Base-by-base conservation (phyloP, 2,329 filamentous ascomycete species). In the Aureobasidium sp. region DNA sequence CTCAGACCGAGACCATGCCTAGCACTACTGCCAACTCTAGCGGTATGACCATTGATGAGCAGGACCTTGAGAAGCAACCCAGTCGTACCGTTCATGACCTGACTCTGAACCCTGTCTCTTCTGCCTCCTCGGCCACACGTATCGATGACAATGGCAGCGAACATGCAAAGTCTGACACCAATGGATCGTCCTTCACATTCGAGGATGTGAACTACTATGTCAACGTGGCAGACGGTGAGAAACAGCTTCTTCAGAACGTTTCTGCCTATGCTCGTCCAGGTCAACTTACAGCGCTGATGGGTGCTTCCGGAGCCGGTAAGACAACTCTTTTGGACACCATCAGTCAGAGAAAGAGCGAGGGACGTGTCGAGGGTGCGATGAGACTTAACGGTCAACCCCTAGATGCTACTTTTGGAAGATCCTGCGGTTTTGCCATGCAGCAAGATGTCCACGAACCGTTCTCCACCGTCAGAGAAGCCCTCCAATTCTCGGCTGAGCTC, bases 251-350 rank as follows among this genome's bases (percentile, higher is more conserved):
- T 5, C 80, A 84, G 53, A 70, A 82, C 62, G 79, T 85, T 2
- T 76, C 76, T 25, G 83, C 75, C 7, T 84, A 76, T 71, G 81
- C 83, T 1, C 83, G 81, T 64, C 82, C 82, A 11, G 82, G 81
- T 2, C 80, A 77, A 1, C 73, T 84, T n/a, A 84, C 78, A 4
- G 79, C 78, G 11, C 82, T 96, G 47, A 74, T 92, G 58, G 94
- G 93, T 0, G 91, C 93, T 17, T 86, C 87, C 60, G 89, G 87
- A 66, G 83, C 85, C 52, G 93, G 93, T 69, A 99, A 97, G 79
- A 97, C 93, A 0, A 84, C 89, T 14, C 84, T 97, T 37, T 78
- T 91, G 20, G 91, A 86, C 69, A 70, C 68, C 41, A 80, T 86
- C 3, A 82, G 83, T 0, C 78, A 83, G 61, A 77, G 87, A 15